Conservation (phyloP, 1,284 basidiomycete genomes). For the Mrakiaceae sp. region DNA sequence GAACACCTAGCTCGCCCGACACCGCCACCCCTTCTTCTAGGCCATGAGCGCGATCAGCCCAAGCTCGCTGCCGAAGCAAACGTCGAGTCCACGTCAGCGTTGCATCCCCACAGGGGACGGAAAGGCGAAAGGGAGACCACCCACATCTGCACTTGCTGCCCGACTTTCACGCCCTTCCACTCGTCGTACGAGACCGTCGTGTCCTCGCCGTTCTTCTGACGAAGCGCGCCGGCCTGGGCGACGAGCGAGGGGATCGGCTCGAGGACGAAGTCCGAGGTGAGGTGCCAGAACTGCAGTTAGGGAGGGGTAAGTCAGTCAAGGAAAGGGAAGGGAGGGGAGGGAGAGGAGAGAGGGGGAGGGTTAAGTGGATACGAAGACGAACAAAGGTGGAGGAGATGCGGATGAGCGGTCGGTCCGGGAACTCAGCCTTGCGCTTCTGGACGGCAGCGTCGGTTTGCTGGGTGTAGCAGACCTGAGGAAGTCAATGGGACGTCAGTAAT, state of each 20-base stretch:
- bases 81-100: neutral
- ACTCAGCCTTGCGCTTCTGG: slow-evolving; percentile 45
- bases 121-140: slow-evolving; percentile 24
- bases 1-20: slow-evolving; percentile 1
- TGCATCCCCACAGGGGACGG: neutral
- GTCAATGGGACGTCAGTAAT: neutral
- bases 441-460: slow-evolving; percentile 44
- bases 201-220: slow-evolving; percentile 33
- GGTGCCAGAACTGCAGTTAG: slow-evolving; percentile 60
- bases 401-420: slow-evolving; percentile 66
- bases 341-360: neutral
- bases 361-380: slow-evolving; percentile 11
- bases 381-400: slow-evolving; percentile 81
- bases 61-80: slow-evolving; percentile 49
- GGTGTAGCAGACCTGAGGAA: neutral
- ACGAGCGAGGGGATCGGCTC: slow-evolving; percentile 49
- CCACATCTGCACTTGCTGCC: slow-evolving; percentile 70
- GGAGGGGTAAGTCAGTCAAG: neutral
- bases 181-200: slow-evolving; percentile 36
- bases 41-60: slow-evolving; percentile 69
- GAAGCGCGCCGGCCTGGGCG: slow-evolving; percentile 38
- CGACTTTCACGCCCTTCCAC: slow-evolving; percentile 72
- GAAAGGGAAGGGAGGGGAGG: neutral
- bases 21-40: slow-evolving; percentile 26
- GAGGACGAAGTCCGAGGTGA: slow-evolving; percentile 70